These are phyloP conservation scores for Pterocarpus santalinus DNA, from an alignment of 306 rosid species.

Conservation along the genomic window DNA sequence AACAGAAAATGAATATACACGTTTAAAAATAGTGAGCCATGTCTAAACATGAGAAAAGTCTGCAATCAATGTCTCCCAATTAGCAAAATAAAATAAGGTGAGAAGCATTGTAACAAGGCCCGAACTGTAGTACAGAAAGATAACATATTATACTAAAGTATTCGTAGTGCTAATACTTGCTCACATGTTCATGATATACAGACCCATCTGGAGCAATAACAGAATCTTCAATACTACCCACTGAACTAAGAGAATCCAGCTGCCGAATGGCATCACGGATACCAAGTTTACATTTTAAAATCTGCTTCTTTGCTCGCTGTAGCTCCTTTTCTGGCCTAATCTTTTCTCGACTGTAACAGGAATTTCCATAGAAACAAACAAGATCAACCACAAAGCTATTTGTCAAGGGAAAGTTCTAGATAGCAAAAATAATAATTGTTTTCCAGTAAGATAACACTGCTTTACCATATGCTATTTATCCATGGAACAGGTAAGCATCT, in stretches of 20 bases:
- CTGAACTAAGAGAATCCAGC: conserved; percentile 82
- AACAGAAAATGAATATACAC: conserved; percentile 32
- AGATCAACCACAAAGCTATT: conserved; percentile 30
- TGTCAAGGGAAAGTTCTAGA: conserved; percentile 25
- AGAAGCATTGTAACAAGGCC: conserved; percentile 17
- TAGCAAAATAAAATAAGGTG: conserved; percentile 6
- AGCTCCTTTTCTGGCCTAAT: conserved; percentile 89
- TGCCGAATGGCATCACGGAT: conserved; percentile 82
- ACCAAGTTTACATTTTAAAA: conserved; percentile 85
- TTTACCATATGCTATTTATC: conserved; percentile 10
- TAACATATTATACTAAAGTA: conserved; percentile 26
- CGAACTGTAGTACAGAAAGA: not conserved
- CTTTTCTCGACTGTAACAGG: conserved; percentile 80
- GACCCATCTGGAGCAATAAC: conserved; percentile 94
- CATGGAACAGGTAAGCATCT: not conserved
- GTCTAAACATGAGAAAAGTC: conserved; percentile 30
- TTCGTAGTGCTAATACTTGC: conserved; percentile 32
- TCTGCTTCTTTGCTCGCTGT: conserved; percentile 88
- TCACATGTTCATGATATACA: conserved; percentile 91
- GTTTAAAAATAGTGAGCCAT: conserved; percentile 7
- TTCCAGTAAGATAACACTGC: conserved; percentile 15
- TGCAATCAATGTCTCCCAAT: not conserved
- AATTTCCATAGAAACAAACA: conserved; percentile 10
- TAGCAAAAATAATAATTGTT: not conserved
- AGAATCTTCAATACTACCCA: conserved; percentile 90